These are phyloP conservation scores for Magnaporthales sp. DNA, from an alignment of 2,329 filamentous ascomycete genomes.

Conservation along the genomic window DNA sequence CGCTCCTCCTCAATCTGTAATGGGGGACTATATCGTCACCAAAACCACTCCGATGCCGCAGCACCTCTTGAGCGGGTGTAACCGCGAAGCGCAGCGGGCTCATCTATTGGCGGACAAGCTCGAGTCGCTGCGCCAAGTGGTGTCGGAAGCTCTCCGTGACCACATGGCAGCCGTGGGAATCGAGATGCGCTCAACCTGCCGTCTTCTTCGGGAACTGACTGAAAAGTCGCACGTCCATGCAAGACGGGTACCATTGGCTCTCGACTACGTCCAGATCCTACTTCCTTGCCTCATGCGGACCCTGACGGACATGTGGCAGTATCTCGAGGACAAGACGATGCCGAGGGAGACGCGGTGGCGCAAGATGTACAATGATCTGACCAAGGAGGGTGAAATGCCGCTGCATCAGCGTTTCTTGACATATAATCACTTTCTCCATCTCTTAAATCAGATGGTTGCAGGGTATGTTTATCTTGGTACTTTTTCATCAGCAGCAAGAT, in stretches of 20 bases:
- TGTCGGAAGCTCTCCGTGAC: constrained; percentile 34
- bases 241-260: constrained; percentile 37
- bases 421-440: constrained; percentile 44
- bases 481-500: not conserved
- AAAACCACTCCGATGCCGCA: not conserved
- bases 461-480: constrained; percentile 27
- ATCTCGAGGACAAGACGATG: constrained; percentile 40
- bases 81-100: constrained; percentile 42
- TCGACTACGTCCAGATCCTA: constrained; percentile 47
- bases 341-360: constrained; percentile 44
- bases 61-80: constrained; percentile 42
- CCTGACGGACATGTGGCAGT: constrained; percentile 41
- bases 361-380: constrained; percentile 48
- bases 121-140: constrained; percentile 35
- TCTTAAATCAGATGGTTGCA: constrained; percentile 40
- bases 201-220: constrained; percentile 43
- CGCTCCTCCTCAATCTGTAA: not conserved
- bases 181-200: constrained; percentile 34
- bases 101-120: constrained; percentile 38
- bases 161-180: constrained; percentile 38
- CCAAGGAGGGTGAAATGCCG: constrained; percentile 39
- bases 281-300: constrained; percentile 46
- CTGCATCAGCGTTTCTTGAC: constrained; percentile 45
- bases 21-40: constrained; percentile 1
- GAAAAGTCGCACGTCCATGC: constrained; percentile 44